A percentile compares a stretch with the other conserved stretches of the same genome.
Conservation (phyloP, 2,329 filamentous ascomycete genomes). For the Metarhizium anisopliae region DNA sequence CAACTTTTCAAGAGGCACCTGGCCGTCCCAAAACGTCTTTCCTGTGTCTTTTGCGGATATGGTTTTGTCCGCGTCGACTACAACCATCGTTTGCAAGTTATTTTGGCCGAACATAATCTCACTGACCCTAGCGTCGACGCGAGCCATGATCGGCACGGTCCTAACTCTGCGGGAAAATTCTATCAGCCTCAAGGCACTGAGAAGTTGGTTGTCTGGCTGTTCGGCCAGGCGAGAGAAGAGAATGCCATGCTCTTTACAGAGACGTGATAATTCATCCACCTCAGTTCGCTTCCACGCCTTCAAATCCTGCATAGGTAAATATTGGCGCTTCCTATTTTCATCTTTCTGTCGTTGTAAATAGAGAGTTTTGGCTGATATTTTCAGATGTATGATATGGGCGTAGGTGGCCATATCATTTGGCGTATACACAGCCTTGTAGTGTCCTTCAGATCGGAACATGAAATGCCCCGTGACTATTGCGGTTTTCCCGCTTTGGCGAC, state of each 20-base stretch:
- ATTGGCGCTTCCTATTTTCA: constrained; percentile 22
- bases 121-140: constrained; percentile 19
- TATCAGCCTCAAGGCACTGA: constrained; percentile 4
- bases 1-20: constrained; percentile 28
- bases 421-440: constrained; percentile 29
- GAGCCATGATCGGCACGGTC: constrained; percentile 27
- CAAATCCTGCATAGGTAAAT: constrained; percentile 27
- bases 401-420: constrained; percentile 34
- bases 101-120: constrained; percentile 14
- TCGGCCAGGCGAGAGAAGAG: constrained; percentile 28
- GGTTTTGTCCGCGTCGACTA: constrained; percentile 51
- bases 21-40: constrained; percentile 36
- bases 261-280: constrained; percentile 26
- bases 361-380: constrained; percentile 28
- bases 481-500: constrained; percentile 18
- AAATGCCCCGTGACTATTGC: constrained; percentile 47
- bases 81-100: constrained; percentile 34
- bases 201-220: neutral
- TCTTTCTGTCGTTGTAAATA: constrained; percentile 29
- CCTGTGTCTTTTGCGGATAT: constrained; percentile 42
- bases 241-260: constrained; percentile 37
- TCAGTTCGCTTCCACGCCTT: constrained; percentile 39
- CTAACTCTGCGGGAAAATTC: constrained; percentile 5
- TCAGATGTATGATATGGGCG: constrained; percentile 51
- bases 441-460: constrained; percentile 40